A percentile compares a stretch with the other conserved stretches of the same genome.
Conservation (phyloP, 169 alveolate genomes). For the Plasmodium berghei region DNA sequence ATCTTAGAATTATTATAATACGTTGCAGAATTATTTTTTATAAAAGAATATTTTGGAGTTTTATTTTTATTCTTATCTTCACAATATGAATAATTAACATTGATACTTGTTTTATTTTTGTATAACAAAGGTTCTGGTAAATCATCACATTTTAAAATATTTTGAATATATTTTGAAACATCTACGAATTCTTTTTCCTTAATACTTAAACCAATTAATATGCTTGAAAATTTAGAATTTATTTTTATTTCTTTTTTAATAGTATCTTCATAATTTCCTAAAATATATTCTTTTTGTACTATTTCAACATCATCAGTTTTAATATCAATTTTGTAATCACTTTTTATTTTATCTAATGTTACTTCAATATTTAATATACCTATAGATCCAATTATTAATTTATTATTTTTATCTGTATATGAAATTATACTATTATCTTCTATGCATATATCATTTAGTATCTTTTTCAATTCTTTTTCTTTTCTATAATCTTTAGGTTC, state of each 20-base stretch:
- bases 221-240: slow-evolving; percentile 25
- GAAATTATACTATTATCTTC: slow-evolving; percentile 69
- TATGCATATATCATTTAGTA: slow-evolving; percentile 50
- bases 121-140: not conserved
- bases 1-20: too few species aligned
- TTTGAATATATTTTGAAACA: slow-evolving; percentile 37
- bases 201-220: slow-evolving; percentile 41
- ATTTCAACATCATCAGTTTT: slow-evolving; percentile 59
- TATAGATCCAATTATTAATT: slow-evolving; percentile 69
- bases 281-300: slow-evolving; percentile 50
- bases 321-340: slow-evolving; percentile 63
- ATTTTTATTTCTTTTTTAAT: slow-evolving; percentile 63
- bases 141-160: slow-evolving; percentile 43
- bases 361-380: slow-evolving; percentile 76
- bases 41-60: not conserved
- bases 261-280: slow-evolving; percentile 49
- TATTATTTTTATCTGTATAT: slow-evolving; percentile 41
- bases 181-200: slow-evolving; percentile 70
- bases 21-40: too few species aligned
- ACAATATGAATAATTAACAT: too few species aligned
- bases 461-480: slow-evolving; percentile 60
- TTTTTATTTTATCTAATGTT: slow-evolving; percentile 52
- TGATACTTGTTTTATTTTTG: not conserved
- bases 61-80: not conserved
- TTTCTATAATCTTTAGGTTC: slow-evolving; percentile 68